A percentile compares a stretch with the other conserved stretches of the same genome.
Conservation (phyloP, 345 rosid genomes). For the Camelina laxa region DNA sequence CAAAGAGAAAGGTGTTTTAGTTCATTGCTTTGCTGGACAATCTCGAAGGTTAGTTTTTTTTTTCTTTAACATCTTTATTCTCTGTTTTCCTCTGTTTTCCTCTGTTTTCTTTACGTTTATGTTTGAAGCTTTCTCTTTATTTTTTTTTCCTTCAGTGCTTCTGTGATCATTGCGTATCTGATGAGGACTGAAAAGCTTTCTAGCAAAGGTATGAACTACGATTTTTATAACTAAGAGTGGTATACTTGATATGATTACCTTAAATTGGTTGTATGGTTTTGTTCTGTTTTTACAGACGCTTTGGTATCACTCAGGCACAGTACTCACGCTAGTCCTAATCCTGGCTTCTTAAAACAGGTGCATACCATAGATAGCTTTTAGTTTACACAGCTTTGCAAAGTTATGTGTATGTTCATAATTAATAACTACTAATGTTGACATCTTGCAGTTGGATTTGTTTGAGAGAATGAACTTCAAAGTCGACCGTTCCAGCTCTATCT, state of each 20-base stretch:
- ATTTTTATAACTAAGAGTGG: no score
- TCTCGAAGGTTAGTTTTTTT: slow-evolving; percentile 45
- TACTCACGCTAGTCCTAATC: slow-evolving; percentile 72
- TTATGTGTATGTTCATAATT: no score
- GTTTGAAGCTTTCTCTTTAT: no score
- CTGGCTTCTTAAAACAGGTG: slow-evolving; percentile 64
- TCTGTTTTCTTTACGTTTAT: no score
- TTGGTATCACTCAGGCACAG: slow-evolving; percentile 66
- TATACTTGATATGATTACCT: no score
- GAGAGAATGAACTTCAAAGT: slow-evolving; percentile 75
- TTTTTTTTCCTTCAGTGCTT: slow-evolving; percentile 53
- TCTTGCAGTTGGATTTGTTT: slow-evolving; percentile 74
- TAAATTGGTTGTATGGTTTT: no score
- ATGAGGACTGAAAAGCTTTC: slow-evolving; percentile 72
- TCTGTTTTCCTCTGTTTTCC: no score
- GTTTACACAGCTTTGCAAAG: no score
- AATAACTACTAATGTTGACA: no score
- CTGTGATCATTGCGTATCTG: slow-evolving; percentile 78
- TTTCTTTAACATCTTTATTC: no score
- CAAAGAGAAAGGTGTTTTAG: slow-evolving; percentile 77
- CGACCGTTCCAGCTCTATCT: slow-evolving; percentile 58
- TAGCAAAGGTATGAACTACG: slow-evolving; percentile 33
- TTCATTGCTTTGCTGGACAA: slow-evolving; percentile 91
- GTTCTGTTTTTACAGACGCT: slow-evolving; percentile 50
- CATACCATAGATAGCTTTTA: no score